These are phyloP conservation scores for Plantago major DNA, from an alignment of 257 asterid genomes.

Conservation along the genomic window DNA sequence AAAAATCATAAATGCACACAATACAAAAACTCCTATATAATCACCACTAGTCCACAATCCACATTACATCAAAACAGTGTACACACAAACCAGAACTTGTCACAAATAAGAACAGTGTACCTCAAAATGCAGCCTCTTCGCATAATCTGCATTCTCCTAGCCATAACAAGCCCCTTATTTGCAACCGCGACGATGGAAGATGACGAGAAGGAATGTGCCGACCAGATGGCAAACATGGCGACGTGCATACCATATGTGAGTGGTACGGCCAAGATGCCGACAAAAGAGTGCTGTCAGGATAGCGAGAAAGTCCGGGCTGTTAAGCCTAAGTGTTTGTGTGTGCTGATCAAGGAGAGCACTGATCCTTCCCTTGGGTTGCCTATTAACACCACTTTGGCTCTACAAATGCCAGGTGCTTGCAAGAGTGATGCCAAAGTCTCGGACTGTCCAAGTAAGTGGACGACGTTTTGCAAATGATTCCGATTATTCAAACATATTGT, in stretches of 20 bases:
- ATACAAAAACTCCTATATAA: constrained; percentile 16
- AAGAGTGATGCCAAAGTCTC: constrained; percentile 57
- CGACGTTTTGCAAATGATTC: not conserved
- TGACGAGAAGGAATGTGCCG: constrained; percentile 61
- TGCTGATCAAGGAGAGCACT: constrained; percentile 59
- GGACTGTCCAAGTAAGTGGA: constrained; percentile 50
- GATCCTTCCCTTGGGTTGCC: constrained; percentile 62
- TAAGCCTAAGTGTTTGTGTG: constrained; percentile 66
- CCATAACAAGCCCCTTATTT: constrained; percentile 8
- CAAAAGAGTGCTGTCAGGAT: constrained; percentile 49
- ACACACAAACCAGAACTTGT: not conserved
- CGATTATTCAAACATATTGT: too few relatives aligned
- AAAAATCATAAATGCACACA: constrained; percentile 7
- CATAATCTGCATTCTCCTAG: constrained; percentile 19
- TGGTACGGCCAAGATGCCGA: constrained; percentile 51
- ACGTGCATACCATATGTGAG: constrained; percentile 63
- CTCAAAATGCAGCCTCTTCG: constrained; percentile 4
- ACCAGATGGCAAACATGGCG: constrained; percentile 44
- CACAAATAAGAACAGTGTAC: not conserved
- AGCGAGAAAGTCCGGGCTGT: constrained; percentile 40
- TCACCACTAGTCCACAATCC: not conserved
- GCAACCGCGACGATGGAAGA: constrained; percentile 37
- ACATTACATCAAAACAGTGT: not conserved
- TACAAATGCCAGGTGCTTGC: constrained; percentile 60
- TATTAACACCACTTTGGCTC: constrained; percentile 60